Evolutionary conservation across 2,329 filamentous ascomycete species (phyloP).

Genomic region (Knoxdaviesia capensis): DNA sequence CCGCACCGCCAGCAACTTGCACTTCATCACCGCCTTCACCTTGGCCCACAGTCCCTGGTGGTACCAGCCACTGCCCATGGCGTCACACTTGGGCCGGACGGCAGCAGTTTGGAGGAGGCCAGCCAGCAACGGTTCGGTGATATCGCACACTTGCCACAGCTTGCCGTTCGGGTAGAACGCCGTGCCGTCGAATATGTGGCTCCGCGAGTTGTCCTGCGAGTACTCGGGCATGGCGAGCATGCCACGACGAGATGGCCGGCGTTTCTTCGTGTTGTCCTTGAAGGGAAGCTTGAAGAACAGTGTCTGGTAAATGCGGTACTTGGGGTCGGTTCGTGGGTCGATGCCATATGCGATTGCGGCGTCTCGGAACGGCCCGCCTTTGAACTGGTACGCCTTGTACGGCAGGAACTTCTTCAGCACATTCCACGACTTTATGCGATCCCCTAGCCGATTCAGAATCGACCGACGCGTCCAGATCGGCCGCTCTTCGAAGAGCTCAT

Average conservation of each 20-base stretch:
- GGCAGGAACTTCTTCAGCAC: slow-evolving; percentile 56
- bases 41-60: slow-evolving; percentile 66
- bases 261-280: neutral
- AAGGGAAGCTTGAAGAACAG: slow-evolving; percentile 60
- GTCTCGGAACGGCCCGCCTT: slow-evolving; percentile 80
- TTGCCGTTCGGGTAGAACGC: slow-evolving; percentile 62
- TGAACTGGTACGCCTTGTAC: slow-evolving; percentile 82
- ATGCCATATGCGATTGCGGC: slow-evolving; percentile 69
- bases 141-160: slow-evolving; percentile 87
- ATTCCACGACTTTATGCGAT: slow-evolving; percentile 28
- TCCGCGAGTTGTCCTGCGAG: slow-evolving; percentile 20
- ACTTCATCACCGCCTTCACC: slow-evolving; percentile 70
- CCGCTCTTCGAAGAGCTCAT: slow-evolving; percentile 46
- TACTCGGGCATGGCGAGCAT: slow-evolving; percentile 21
- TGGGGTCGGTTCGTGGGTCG: slow-evolving; percentile 61
- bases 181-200: slow-evolving; percentile 69
- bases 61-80: slow-evolving; percentile 60
- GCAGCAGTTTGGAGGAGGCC: slow-evolving; percentile 43
- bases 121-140: slow-evolving; percentile 58
- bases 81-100: slow-evolving; percentile 37
- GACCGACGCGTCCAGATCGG: slow-evolving; percentile 78
- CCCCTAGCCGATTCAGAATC: slow-evolving; percentile 50
- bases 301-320: slow-evolving; percentile 71
- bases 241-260: slow-evolving; percentile 11
- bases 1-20: slow-evolving; percentile 54